A percentile compares a stretch with the other conserved stretches of the same genome.
Evolutionary conservation across 495 filamentous ascomycete species (phyloP).

Genomic region (Chaetomium fimeti): DNA sequence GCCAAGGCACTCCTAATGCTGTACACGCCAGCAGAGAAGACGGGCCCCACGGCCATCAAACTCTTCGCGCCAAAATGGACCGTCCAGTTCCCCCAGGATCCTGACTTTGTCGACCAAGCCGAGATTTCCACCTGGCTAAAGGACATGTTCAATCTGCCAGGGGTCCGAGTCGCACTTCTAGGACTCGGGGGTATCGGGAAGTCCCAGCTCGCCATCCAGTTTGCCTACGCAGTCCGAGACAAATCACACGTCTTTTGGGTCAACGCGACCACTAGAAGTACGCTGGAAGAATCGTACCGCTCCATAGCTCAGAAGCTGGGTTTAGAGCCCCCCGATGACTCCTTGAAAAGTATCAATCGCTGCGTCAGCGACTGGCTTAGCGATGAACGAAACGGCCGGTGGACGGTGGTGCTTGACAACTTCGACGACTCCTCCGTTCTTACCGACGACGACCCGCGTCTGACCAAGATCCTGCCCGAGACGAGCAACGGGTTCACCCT

Average conservation of each 20-base stretch:
- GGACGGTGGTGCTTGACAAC: conserved; percentile 51
- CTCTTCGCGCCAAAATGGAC: background rate
- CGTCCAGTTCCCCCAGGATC: conserved; percentile 9
- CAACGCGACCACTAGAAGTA: conserved; percentile 42
- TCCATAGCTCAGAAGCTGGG: background rate
- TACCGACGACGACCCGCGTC: conserved; percentile 18
- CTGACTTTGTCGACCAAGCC: conserved; percentile 15
- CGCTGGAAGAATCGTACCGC: conserved; percentile 44
- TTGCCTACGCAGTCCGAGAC: conserved; percentile 27
- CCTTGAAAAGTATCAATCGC: background rate
- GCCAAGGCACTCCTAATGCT: conserved; percentile 23
- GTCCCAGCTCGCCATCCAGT: conserved; percentile 38
- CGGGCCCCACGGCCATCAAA: background rate
- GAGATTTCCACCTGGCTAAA: conserved; percentile 7
- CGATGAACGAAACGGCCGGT: conserved; percentile 31
- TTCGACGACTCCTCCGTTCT: conserved; percentile 34
- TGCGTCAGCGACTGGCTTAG: background rate
- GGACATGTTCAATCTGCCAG: background rate
- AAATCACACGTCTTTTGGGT: conserved; percentile 54
- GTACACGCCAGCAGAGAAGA: background rate
- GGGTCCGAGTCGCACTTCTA: conserved; percentile 24
- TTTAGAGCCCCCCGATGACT: background rate
- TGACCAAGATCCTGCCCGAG: background rate
- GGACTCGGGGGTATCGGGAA: conserved; percentile 33
- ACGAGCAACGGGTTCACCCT: conserved; percentile 6